Evolutionary conservation across 2,329 filamentous ascomycete species (phyloP).

Genomic region (Colletotrichum liriopes): DNA sequence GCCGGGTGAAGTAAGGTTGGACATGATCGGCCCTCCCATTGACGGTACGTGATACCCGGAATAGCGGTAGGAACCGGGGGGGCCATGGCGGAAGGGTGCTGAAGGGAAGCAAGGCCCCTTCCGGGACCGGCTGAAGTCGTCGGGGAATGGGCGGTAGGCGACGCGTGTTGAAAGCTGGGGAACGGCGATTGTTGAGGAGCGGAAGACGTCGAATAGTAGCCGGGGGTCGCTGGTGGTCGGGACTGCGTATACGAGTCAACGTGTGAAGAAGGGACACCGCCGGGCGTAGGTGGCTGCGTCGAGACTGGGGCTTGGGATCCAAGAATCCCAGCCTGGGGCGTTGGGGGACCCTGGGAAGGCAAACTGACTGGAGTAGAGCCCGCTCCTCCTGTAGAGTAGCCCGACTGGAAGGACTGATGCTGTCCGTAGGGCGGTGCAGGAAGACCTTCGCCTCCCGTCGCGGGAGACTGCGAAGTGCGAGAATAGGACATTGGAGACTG

Average conservation of each 20-base stretch:
- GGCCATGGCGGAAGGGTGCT: constrained; percentile 54
- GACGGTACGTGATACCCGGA: constrained; percentile 46
- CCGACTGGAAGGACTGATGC: constrained; percentile 73
- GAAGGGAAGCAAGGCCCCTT: constrained; percentile 56
- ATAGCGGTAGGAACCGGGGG: constrained; percentile 60
- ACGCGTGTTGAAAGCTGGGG: constrained; percentile 59
- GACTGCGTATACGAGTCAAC: constrained; percentile 68
- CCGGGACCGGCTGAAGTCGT: constrained; percentile 55
- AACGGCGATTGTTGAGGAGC: constrained; percentile 64
- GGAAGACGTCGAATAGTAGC: constrained; percentile 72
- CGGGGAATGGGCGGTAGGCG: constrained; percentile 63
- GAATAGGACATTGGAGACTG: constrained; percentile 65
- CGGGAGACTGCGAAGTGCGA: constrained; percentile 62
- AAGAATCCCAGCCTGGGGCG: constrained; percentile 60
- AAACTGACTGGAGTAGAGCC: constrained; percentile 55
- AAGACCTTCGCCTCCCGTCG: constrained; percentile 70
- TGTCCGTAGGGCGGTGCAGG: constrained; percentile 79
- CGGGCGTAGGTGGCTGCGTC: constrained; percentile 63
- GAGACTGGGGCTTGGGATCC: constrained; percentile 60
- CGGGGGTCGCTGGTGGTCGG: constrained; percentile 71
- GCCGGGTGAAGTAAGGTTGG: constrained; percentile 83
- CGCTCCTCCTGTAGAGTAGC: constrained; percentile 66
- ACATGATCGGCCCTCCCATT: constrained; percentile 79
- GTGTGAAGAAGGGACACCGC: constrained; percentile 68
- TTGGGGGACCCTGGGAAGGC: constrained; percentile 49